These are phyloP conservation scores for Microdochium trichocladiopsis DNA, from an alignment of 2,329 filamentous ascomycete species.

Conservation along the genomic window DNA sequence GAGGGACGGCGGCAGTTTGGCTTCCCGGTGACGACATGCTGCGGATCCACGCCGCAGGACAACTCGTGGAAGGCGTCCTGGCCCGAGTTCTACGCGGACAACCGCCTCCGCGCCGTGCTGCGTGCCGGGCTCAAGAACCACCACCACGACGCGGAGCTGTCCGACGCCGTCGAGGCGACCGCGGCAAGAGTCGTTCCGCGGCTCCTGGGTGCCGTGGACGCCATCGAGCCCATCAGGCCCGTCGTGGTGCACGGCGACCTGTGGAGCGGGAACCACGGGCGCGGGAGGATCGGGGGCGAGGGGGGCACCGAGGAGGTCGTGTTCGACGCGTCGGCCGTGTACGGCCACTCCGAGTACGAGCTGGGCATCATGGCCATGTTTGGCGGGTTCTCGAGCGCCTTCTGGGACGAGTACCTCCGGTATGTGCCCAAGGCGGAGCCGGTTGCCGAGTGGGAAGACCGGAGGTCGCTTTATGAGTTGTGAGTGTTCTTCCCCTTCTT, in stretches of 20 bases:
- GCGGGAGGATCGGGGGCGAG: conserved; percentile 49
- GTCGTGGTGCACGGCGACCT: conserved; percentile 86
- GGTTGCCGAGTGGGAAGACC: conserved; percentile 75
- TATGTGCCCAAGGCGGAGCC: conserved; percentile 77
- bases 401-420: conserved; percentile 71
- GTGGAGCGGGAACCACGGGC: conserved; percentile 81
- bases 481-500: conserved; percentile 35
- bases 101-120: conserved; percentile 62
- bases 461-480: conserved; percentile 75
- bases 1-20: conserved; percentile 65
- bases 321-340: conserved; percentile 75
- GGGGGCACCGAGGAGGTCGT: conserved; percentile 64
- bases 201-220: conserved; percentile 57
- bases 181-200: conserved; percentile 63
- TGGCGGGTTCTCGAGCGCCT: conserved; percentile 69
- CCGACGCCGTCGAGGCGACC: conserved; percentile 56
- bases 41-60: conserved; percentile 75
- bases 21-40: conserved; percentile 80
- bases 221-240: conserved; percentile 60
- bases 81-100: conserved; percentile 80
- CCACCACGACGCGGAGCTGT: conserved; percentile 57
- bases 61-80: conserved; percentile 69
- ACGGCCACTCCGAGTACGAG: conserved; percentile 85
- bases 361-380: conserved; percentile 96
- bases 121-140: conserved; percentile 40